A percentile compares a stretch with the other conserved stretches of the same genome.
Conservation (phyloP, 176 grass and related monocot genomes). For the Paspalum notatum region DNA sequence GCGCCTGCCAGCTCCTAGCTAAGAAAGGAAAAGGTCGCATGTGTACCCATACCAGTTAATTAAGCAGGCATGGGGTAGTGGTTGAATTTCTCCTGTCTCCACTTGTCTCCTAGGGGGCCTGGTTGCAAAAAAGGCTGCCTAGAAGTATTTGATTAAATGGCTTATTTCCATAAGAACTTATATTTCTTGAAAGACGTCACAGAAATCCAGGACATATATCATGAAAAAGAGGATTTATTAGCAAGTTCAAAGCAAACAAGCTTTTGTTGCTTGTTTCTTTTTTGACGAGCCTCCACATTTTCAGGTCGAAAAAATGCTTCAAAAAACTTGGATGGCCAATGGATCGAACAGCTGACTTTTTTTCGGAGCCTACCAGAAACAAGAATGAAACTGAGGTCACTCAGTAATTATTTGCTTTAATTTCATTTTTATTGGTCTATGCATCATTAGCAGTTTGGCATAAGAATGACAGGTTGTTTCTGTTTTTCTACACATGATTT, state of each 20-base stretch:
- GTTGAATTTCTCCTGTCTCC: neutral
- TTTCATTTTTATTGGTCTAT: slow-evolving; percentile 11
- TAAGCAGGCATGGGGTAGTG: neutral
- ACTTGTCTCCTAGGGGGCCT: neutral
- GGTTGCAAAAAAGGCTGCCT: neutral
- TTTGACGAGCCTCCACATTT: slow-evolving; percentile 35
- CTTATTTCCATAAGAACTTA: neutral
- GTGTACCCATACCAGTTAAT: neutral
- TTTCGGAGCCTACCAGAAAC: slow-evolving; percentile 13
- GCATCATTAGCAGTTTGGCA: slow-evolving; percentile 9
- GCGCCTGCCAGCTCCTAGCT: neutral
- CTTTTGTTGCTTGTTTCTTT: slow-evolving; percentile 30
- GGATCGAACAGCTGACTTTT: slow-evolving; percentile 52
- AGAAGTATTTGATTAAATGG: neutral
- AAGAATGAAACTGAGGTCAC: slow-evolving; percentile 47
- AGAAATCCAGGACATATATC: neutral
- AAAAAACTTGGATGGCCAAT: slow-evolving; percentile 80
- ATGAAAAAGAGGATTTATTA: neutral
- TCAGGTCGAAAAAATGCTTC: slow-evolving; percentile 83
- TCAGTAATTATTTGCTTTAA: slow-evolving; percentile 6
- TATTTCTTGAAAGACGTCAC: slow-evolving; percentile 1
- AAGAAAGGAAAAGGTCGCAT: neutral
- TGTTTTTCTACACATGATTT: neutral
- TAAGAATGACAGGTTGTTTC: neutral
- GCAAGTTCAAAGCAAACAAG: neutral